Percentiles rank a stretch among this genome's conserved stretches.
phyloP scores from a whole-genome alignment of 805 yeast species.

The Candida pseudoglaebosa region DNA sequence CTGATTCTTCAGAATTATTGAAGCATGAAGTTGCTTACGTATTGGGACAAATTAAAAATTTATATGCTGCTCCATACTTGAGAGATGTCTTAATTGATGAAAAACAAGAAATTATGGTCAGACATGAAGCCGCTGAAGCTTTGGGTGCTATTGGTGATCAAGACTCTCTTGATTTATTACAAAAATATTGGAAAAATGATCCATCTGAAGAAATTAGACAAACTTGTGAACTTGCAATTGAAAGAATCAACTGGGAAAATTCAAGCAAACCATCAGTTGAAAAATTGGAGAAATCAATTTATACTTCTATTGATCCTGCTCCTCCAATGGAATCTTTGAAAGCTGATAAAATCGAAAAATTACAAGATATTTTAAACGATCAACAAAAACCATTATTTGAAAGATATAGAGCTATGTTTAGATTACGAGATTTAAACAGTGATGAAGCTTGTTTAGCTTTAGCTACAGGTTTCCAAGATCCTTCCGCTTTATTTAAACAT shows the following conservation, averaged over 20 bases:
- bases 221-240: slow-evolving; percentile 96
- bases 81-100: slow-evolving; percentile 63
- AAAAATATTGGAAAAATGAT: slow-evolving; percentile 63
- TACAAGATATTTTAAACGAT: slow-evolving; percentile 68
- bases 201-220: slow-evolving; percentile 87
- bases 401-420: slow-evolving; percentile 97
- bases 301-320: slow-evolving; percentile 93
- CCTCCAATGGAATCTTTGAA: slow-evolving; percentile 79
- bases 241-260: slow-evolving; percentile 89
- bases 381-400: slow-evolving; percentile 78
- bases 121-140: slow-evolving; percentile 99
- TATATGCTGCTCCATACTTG: slow-evolving; percentile 70
- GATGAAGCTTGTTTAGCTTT: slow-evolving; percentile 91
- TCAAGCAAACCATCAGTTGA: slow-evolving; percentile 65
- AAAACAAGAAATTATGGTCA: slow-evolving; percentile 87
- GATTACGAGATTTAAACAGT: slow-evolving; percentile 90
- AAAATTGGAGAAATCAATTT: slow-evolving; percentile 67
- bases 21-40: slow-evolving; percentile 98
- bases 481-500: slow-evolving; percentile 92
- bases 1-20: slow-evolving; percentile 78
- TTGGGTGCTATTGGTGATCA: slow-evolving; percentile 90
- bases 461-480: slow-evolving; percentile 85
- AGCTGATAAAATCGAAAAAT: slow-evolving; percentile 53
- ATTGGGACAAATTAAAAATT: slow-evolving; percentile 89
- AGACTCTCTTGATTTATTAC: slow-evolving; percentile 63